Evolutionary conservation across 768 basidiomycete species (phyloP).

Genomic region (Mycena galopus): DNA sequence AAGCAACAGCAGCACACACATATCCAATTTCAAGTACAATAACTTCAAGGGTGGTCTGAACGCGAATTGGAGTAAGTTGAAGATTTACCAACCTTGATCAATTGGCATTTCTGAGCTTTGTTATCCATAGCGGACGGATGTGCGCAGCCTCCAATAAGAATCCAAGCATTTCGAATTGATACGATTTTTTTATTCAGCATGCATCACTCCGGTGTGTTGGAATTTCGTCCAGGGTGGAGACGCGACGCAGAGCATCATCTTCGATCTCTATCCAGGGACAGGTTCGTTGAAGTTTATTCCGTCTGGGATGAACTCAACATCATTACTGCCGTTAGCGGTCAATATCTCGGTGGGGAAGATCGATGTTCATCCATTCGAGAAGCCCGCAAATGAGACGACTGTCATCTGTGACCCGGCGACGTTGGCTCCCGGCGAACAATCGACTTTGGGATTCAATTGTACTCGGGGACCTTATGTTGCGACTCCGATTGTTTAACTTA

Average conservation of each 20-base stretch:
- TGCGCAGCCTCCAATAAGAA: neutral
- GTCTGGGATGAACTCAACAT: neutral
- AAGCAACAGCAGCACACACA: constrained; percentile 49
- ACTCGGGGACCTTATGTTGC: no score
- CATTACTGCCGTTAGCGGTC: neutral
- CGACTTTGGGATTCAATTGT: neutral
- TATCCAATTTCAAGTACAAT: constrained; percentile 52
- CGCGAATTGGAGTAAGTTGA: constrained; percentile 52
- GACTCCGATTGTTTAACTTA: no score
- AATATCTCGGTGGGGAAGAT: constrained; percentile 26
- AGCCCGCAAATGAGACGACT: constrained; percentile 1
- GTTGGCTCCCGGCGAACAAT: constrained; percentile 6
- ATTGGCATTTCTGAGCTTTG: neutral
- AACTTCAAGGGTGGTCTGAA: constrained; percentile 52
- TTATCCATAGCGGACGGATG: neutral
- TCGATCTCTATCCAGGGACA: constrained; percentile 42
- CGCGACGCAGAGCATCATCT: constrained; percentile 51
- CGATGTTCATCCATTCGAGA: constrained; percentile 14
- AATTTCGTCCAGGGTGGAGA: constrained; percentile 31
- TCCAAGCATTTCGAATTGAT: neutral
- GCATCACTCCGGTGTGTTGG: neutral
- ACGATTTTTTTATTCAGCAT: neutral
- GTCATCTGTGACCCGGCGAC: constrained; percentile 8
- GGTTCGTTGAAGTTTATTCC: neutral
- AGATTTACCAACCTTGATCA: neutral